Conservation (phyloP, 2,329 filamentous ascomycete species). For the Tolypocladium endophyticum region DNA sequence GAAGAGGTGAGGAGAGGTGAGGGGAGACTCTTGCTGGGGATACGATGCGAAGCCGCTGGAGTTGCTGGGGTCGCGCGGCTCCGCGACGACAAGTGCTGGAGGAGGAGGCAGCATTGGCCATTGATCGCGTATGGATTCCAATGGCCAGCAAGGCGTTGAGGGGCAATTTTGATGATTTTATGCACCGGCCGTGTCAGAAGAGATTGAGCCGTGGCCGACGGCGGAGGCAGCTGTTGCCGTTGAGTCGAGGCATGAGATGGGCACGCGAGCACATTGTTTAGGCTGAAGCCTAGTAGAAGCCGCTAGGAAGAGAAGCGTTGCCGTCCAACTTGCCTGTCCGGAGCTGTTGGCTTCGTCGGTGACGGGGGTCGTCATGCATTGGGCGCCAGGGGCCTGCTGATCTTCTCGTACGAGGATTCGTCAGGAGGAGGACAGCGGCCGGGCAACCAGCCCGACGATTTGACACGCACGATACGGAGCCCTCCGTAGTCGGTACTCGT, state of each 20-base stretch:
- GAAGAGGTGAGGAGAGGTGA: background rate
- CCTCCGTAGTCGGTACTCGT: background rate
- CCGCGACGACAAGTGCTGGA: background rate
- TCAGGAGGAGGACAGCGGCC: too few relatives aligned
- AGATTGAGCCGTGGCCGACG: background rate
- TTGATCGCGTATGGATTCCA: background rate
- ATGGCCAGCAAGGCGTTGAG: conserved; percentile 1
- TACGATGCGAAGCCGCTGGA: background rate
- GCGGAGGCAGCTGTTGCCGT: background rate
- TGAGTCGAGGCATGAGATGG: background rate
- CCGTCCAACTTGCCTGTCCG: background rate
- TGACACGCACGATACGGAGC: too few relatives aligned
- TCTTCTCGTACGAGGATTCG: background rate
- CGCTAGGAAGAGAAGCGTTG: background rate
- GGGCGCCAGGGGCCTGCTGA: too few relatives aligned
- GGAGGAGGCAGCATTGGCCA: background rate
- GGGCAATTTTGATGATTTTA: background rate
- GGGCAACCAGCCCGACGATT: too few relatives aligned
- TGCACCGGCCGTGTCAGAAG: background rate
- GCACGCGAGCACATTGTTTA: background rate
- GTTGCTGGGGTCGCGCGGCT: background rate
- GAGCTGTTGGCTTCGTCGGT: background rate
- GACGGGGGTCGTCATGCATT: background rate
- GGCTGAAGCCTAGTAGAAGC: background rate
- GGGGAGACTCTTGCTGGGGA: background rate